A percentile compares a stretch with the other conserved stretches of the same genome.
Evolutionary conservation across 2,329 filamentous ascomycete species (phyloP).

Genomic region (Truncatella angustata): DNA sequence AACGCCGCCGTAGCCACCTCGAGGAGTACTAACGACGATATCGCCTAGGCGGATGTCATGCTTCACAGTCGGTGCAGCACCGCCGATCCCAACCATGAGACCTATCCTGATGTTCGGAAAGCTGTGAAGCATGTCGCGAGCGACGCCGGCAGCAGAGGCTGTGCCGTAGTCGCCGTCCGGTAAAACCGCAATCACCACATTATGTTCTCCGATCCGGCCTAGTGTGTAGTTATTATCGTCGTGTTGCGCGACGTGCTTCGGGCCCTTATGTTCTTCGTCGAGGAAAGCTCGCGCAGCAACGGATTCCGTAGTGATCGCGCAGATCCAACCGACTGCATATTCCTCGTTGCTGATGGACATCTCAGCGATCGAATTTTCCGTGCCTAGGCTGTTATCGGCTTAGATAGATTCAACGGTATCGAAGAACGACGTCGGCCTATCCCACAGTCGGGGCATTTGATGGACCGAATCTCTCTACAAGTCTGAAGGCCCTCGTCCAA

Average conservation of each 20-base stretch:
- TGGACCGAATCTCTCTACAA: too few relatives aligned
- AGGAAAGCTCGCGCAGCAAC: slow-evolving; percentile 37
- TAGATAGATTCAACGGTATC: too few relatives aligned
- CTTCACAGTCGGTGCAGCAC: slow-evolving; percentile 21
- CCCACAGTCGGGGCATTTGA: too few relatives aligned
- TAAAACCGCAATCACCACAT: not conserved
- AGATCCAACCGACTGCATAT: slow-evolving; percentile 45
- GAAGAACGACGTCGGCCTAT: too few relatives aligned
- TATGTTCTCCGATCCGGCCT: not conserved
- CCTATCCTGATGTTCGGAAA: slow-evolving; percentile 26
- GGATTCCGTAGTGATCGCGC: slow-evolving; percentile 34
- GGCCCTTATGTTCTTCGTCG: slow-evolving; percentile 33
- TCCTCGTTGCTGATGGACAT: too few relatives aligned
- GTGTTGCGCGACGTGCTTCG: not conserved
- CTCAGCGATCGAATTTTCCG: too few relatives aligned
- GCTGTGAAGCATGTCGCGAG: slow-evolving; percentile 22
- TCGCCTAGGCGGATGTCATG: slow-evolving; percentile 31
- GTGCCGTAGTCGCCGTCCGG: not conserved
- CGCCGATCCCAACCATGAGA: slow-evolving; percentile 32
- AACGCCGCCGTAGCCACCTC: slow-evolving; percentile 18
- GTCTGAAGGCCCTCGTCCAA: too few relatives aligned
- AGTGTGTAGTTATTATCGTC: not conserved
- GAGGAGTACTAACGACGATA: slow-evolving; percentile 26
- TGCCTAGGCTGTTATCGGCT: too few relatives aligned
- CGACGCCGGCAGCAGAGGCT: slow-evolving; percentile 21